A percentile compares a stretch with the other conserved stretches of the same genome.
phyloP scores from a whole-genome alignment of 164 flowering plant species.

The Vitis vinifera region DNA sequence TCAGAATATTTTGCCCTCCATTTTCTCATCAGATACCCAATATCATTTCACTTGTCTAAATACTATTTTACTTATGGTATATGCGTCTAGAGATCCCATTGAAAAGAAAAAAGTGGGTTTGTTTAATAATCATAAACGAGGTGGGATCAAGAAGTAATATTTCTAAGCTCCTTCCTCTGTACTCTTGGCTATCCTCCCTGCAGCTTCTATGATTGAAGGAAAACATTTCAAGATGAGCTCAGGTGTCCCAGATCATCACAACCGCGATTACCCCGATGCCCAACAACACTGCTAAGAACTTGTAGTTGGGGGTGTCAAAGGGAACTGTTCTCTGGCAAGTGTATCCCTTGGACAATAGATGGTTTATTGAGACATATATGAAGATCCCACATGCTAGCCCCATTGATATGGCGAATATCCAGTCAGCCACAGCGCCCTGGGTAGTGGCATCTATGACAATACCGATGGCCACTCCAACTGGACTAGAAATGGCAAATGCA shows the following conservation, averaged over 20 bases:
- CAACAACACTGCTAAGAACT: conserved; percentile 50
- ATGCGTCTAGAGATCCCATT: too few relatives aligned
- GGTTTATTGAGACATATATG: conserved; percentile 67
- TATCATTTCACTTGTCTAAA: too few relatives aligned
- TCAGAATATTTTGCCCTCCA: too few relatives aligned
- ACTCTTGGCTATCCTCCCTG: too few relatives aligned
- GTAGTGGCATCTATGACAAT: conserved; percentile 71
- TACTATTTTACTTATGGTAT: too few relatives aligned
- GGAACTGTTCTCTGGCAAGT: conserved; percentile 23
- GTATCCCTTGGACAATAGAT: conserved; percentile 60
- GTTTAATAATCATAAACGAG: too few relatives aligned
- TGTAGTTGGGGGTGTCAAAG: conserved; percentile 36
- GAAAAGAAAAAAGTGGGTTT: too few relatives aligned
- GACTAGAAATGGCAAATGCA: conserved; percentile 75
- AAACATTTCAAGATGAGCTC: neutral
- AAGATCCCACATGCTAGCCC: conserved; percentile 75
- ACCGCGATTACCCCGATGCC: conserved; percentile 70
- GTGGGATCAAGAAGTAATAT: too few relatives aligned
- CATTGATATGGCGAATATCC: conserved; percentile 82
- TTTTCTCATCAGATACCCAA: too few relatives aligned
- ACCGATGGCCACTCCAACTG: conserved; percentile 75
- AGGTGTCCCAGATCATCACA: conserved; percentile 79
- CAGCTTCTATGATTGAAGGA: too few relatives aligned
- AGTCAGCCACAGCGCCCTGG: conserved; percentile 64
- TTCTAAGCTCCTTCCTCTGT: too few relatives aligned